These are phyloP conservation scores for Lentinula edodes DNA, from an alignment of 768 basidiomycete genomes.

Conservation along the genomic window DNA sequence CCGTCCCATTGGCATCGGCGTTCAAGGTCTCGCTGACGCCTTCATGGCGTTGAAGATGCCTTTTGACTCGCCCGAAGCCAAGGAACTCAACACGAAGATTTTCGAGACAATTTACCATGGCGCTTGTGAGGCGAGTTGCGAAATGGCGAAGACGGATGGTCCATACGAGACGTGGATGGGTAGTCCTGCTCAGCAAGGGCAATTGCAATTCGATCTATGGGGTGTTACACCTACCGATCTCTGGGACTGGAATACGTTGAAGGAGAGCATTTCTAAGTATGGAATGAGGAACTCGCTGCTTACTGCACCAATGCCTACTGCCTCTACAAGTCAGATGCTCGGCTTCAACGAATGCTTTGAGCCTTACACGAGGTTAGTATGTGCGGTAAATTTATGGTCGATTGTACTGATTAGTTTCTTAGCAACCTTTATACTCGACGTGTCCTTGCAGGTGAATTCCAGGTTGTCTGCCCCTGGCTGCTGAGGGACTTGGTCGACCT, in stretches of 20 bases:
- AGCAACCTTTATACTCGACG: conserved; percentile 99
- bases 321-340: conserved; percentile 96
- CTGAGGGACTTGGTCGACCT: conserved; percentile 96
- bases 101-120: conserved; percentile 99
- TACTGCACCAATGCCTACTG: conserved; percentile 97
- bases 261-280: conserved; percentile 74
- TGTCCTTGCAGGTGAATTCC: conserved; percentile 99
- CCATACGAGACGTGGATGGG: conserved; percentile 88
- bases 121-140: conserved; percentile 84
- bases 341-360: conserved; percentile 99
- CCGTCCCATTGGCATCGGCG: conserved; percentile 95
- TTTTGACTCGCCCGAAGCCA: conserved; percentile 86
- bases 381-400: conserved; percentile 41
- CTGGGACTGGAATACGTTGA: conserved; percentile 92
- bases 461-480: conserved; percentile 98
- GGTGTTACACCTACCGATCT: conserved; percentile 81
- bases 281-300: conserved; percentile 90
- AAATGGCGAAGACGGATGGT: conserved; percentile 75
- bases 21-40: conserved; percentile 95
- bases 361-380: conserved; percentile 64
- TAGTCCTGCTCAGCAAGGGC: conserved; percentile 83
- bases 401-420: conserved; percentile 4
- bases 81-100: conserved; percentile 88
- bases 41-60: conserved; percentile 98
- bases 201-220: conserved; percentile 95